Base-by-base conservation (phyloP, 441 rosid genomes). In the Mallotus japonicus region DNA sequence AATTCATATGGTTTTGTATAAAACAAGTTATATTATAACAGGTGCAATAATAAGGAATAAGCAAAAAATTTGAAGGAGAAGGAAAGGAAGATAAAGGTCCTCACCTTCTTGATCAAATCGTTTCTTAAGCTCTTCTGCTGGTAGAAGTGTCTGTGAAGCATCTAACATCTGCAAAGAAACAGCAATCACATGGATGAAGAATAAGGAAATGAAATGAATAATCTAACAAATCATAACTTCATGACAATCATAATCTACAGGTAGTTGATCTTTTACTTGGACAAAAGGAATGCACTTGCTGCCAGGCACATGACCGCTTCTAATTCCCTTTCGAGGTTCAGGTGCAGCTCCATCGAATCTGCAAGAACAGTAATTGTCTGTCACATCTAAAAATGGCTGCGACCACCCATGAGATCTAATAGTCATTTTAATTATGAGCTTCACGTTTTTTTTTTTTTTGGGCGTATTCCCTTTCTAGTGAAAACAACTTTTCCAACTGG, bases 261-360 rank as follows among this genome's bases (percentile, higher is more conserved):
- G 22, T 58, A 62, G 20, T 22, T 61, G 53, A 16, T 71, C 8
- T 37, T 72, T 81, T 83, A 89, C 98, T 81, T 85, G 88, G 13
- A 82, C 80, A 76, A 92, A 94, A 73, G 98, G 95, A 77, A 90
- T 78, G 79, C 96, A 94, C 80, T 89, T 90, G 92, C 98, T 92
- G 62, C 90, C 91, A 68, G 98, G 98, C 44, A 94, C 86, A 83
- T 93, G 98, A 71, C 98, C 97, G 63, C 98, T 88, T 73, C 87
- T 88, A 72, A 92, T 82, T 72, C 96, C 98, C 79, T 93, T 93
- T 49, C 96, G 91, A 42, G 95, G 97, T 77, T 93, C 98, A 9
- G 92, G 89, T 42, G 87, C 96, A 77, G 84, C 67, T 58, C 97
- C 98, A 50, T 92, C 92, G 83, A 93, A 93, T 85, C 94, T 87